A percentile compares a stretch with the other conserved stretches of the same genome.
Conservation (phyloP, 306 rosid species). For the Vigna mungo region DNA sequence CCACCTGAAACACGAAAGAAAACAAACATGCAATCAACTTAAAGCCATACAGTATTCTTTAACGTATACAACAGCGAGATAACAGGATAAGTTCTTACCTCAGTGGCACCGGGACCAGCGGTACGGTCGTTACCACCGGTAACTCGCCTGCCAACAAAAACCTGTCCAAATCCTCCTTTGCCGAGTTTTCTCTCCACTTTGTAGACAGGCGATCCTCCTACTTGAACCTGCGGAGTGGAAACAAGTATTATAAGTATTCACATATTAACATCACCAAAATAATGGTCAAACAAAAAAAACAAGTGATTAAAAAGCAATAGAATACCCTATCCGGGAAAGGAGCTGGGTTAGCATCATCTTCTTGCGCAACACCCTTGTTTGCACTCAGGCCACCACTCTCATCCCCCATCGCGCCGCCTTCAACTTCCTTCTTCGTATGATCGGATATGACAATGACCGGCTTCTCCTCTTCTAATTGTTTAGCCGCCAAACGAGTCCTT, state of each 20-base stretch:
- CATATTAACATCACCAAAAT: not conserved
- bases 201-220: constrained; percentile 86
- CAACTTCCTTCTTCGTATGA: constrained; percentile 43
- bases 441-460: constrained; percentile 68
- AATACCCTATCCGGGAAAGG: constrained; percentile 94
- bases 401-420: constrained; percentile 65
- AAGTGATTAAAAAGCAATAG: not conserved
- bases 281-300: not conserved
- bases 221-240: constrained; percentile 68
- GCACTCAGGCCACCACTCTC: constrained; percentile 95
- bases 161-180: constrained; percentile 97
- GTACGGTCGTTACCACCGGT: constrained; percentile 79
- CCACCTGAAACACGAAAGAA: constrained; percentile 71
- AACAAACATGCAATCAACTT: constrained; percentile 13
- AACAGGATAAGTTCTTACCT: constrained; percentile 47
- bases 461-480: constrained; percentile 47
- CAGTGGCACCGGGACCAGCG: constrained; percentile 77
- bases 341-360: constrained; percentile 79
- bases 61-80: constrained; percentile 10
- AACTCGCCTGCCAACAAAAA: constrained; percentile 85
- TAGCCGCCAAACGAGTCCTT: constrained; percentile 62
- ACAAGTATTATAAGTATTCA: not conserved
- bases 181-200: constrained; percentile 88
- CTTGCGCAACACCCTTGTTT: constrained; percentile 75
- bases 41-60: not conserved